Evolutionary conservation across 306 rosid genomes (phyloP).

Genomic region (Astragalus glycyphyllos): DNA sequence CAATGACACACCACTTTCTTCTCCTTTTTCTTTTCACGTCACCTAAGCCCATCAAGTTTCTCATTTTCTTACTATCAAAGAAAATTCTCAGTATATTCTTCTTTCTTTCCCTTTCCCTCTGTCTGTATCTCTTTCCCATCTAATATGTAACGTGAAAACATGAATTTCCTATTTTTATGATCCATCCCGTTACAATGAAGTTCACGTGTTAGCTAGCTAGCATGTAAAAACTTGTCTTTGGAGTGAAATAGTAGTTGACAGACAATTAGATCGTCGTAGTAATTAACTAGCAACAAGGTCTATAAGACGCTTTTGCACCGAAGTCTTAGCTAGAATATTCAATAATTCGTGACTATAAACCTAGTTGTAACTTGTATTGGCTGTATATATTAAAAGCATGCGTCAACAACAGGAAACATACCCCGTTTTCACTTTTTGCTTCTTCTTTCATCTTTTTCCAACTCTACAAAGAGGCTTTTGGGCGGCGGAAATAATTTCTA

Average conservation of each 20-base stretch:
- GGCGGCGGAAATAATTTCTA: constrained; percentile 48
- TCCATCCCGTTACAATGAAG: too few species aligned
- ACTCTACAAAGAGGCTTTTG: constrained; percentile 1
- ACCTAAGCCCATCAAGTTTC: too few species aligned
- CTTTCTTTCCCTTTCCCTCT: too few species aligned
- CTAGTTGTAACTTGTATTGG: background rate
- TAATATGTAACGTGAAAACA: too few species aligned
- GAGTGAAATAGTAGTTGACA: background rate
- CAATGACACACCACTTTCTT: too few species aligned
- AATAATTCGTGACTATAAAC: constrained; percentile 19
- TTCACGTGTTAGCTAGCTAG: too few species aligned
- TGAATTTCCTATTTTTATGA: too few species aligned
- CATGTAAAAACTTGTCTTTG: too few species aligned
- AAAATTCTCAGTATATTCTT: too few species aligned
- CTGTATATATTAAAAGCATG: constrained; percentile 42
- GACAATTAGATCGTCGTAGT: background rate
- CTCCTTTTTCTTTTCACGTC: too few species aligned
- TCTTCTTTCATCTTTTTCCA: constrained; percentile 17
- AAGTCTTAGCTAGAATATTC: constrained; percentile 6
- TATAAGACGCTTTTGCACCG: background rate
- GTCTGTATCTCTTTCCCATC: too few species aligned
- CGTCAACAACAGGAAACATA: constrained; percentile 37
- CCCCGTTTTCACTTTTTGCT: constrained; percentile 33
- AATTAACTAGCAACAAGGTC: background rate
- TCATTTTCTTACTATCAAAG: too few species aligned